Conservation (phyloP, 2,329 filamentous ascomycete genomes). For the Fusarium stilboides region DNA sequence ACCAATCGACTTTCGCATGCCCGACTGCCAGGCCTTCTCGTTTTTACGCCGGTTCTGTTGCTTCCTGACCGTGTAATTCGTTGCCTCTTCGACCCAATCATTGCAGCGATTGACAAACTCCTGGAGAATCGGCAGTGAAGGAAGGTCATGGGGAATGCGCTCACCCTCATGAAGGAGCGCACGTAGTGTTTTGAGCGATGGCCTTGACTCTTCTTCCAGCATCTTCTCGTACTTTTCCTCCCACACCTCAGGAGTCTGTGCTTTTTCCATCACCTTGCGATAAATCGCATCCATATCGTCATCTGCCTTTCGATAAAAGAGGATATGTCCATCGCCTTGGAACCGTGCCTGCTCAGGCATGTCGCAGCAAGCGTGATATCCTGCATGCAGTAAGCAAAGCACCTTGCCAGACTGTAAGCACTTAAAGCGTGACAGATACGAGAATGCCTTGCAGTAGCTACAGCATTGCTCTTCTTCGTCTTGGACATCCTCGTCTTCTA, state of each 20-base stretch:
- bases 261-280: slow-evolving; percentile 87
- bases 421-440: slow-evolving; percentile 90
- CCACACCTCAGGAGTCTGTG: slow-evolving; percentile 88
- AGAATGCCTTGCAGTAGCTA: slow-evolving; percentile 90
- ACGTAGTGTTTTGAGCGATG: slow-evolving; percentile 88
- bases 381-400: slow-evolving; percentile 86
- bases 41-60: slow-evolving; percentile 97
- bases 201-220: slow-evolving; percentile 86
- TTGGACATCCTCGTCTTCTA: slow-evolving; percentile 81
- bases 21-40: slow-evolving; percentile 86
- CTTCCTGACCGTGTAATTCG: slow-evolving; percentile 95
- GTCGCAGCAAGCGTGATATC: slow-evolving; percentile 85
- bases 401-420: slow-evolving; percentile 87
- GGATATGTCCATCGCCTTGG: slow-evolving; percentile 76
- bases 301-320: slow-evolving; percentile 84
- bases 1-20: slow-evolving; percentile 77
- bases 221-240: slow-evolving; percentile 89
- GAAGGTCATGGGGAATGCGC: slow-evolving; percentile 91
- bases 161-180: slow-evolving; percentile 92
- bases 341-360: slow-evolving; percentile 76
- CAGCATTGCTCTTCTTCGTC: slow-evolving; percentile 98
- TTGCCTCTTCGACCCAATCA: slow-evolving; percentile 97
- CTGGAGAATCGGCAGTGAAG: slow-evolving; percentile 84
- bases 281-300: slow-evolving; percentile 77
- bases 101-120: slow-evolving; percentile 96